Percentiles rank a stretch among this genome's conserved stretches.
These are phyloP conservation scores for Myriosclerotinia curreyana DNA, from an alignment of 2,329 filamentous ascomycete species.

Conservation along the genomic window DNA sequence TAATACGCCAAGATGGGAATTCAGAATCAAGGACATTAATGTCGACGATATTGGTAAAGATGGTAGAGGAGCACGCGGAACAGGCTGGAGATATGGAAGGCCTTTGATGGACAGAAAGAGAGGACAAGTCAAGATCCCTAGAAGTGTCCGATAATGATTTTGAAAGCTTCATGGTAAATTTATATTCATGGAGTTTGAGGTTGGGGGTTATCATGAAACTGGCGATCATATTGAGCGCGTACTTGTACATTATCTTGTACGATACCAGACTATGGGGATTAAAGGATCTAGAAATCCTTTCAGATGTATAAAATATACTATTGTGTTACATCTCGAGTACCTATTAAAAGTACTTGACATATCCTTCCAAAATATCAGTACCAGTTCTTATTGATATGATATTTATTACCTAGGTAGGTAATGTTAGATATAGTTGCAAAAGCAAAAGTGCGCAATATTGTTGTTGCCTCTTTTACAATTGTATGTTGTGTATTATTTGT, in stretches of 20 bases:
- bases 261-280: not conserved
- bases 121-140: conserved; percentile 66
- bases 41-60: conserved; percentile 54
- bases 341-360: not conserved
- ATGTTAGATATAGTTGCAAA: not conserved
- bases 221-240: conserved; percentile 12
- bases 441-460: not conserved
- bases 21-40: conserved; percentile 59
- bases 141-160: conserved; percentile 45
- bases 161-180: conserved; percentile 12
- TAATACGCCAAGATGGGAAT: conserved; percentile 53
- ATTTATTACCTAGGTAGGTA: too few species aligned
- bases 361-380: not conserved
- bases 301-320: conserved; percentile 3
- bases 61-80: conserved; percentile 51
- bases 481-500: too few species aligned
- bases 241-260: conserved; percentile 17
- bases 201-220: conserved; percentile 16
- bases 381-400: conserved; percentile 1
- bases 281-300: not conserved
- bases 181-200: conserved; percentile 21
- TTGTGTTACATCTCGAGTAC: not conserved
- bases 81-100: conserved; percentile 63
- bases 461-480: too few species aligned
- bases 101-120: conserved; percentile 61